A percentile compares a stretch with the other conserved stretches of the same genome.
Conservation (phyloP, 2,329 filamentous ascomycete species). For the Trichophyton simii region DNA sequence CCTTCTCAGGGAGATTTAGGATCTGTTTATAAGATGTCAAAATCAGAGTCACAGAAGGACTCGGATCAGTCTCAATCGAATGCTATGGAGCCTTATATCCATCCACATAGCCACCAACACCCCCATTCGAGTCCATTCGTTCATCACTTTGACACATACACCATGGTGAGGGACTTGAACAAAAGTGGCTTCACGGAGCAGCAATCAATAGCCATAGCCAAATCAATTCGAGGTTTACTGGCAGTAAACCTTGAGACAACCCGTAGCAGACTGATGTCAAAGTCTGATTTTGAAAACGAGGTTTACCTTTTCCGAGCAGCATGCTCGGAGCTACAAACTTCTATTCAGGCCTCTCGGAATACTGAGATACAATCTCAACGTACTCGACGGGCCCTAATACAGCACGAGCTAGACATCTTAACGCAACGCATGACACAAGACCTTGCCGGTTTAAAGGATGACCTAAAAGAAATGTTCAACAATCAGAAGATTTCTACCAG, state of each 20-base stretch:
- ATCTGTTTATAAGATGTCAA: background rate
- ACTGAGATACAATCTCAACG: constrained; percentile 68
- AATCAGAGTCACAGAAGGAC: background rate
- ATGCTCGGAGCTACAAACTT: constrained; percentile 79
- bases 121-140: constrained; percentile 49
- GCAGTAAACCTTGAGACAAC: constrained; percentile 71
- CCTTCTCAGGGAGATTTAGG: background rate
- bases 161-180: constrained; percentile 67
- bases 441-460: constrained; percentile 67
- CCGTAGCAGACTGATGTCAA: constrained; percentile 67
- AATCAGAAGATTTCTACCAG: constrained; percentile 86
- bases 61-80: background rate
- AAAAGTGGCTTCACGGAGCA: constrained; percentile 56
- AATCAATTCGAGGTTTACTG: constrained; percentile 67
- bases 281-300: constrained; percentile 89
- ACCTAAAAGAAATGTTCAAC: constrained; percentile 90
- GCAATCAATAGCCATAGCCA: constrained; percentile 82
- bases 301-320: constrained; percentile 88
- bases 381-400: constrained; percentile 69
- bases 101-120: background rate
- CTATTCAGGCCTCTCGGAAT: constrained; percentile 66
- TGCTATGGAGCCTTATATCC: background rate
- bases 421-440: constrained; percentile 78
- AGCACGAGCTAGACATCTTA: constrained; percentile 91
- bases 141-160: constrained; percentile 94